Evolutionary conservation across 2,329 filamentous ascomycete genomes (phyloP).

Genomic region (Verticillium zaregamsianum): DNA sequence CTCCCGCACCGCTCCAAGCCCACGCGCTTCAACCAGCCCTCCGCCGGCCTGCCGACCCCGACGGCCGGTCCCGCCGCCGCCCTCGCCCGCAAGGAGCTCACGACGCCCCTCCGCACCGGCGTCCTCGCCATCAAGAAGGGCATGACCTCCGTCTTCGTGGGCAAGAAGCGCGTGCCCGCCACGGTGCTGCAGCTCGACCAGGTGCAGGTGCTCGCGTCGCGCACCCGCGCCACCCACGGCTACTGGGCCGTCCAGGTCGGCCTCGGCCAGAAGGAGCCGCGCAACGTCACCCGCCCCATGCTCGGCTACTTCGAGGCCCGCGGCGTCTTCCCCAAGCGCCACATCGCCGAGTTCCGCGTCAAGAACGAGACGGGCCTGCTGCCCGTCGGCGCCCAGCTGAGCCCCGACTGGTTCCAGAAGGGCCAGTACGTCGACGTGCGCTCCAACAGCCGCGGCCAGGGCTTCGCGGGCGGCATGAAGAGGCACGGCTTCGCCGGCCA

Average conservation of each 20-base stretch:
- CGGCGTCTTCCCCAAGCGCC: slow-evolving; percentile 76
- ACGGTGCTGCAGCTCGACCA: slow-evolving; percentile 92
- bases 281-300: slow-evolving; percentile 76
- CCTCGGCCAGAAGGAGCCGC: slow-evolving; percentile 65
- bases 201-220: slow-evolving; percentile 84
- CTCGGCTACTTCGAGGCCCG: slow-evolving; percentile 84
- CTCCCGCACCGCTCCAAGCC: slow-evolving; percentile 47
- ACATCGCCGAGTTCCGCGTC: slow-evolving; percentile 85
- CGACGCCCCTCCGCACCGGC: slow-evolving; percentile 68
- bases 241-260: slow-evolving; percentile 95
- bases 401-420: slow-evolving; percentile 85
- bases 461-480: slow-evolving; percentile 98
- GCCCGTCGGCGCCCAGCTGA: slow-evolving; percentile 69
- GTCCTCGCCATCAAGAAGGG: slow-evolving; percentile 87
- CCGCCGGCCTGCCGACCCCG: slow-evolving; percentile 50
- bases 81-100: slow-evolving; percentile 52
- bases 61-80: slow-evolving; percentile 58
- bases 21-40: slow-evolving; percentile 55
- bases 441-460: slow-evolving; percentile 77
- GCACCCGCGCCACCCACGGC: slow-evolving; percentile 74
- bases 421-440: slow-evolving; percentile 89
- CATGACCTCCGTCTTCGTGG: slow-evolving; percentile 88
- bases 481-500: slow-evolving; percentile 86
- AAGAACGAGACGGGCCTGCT: slow-evolving; percentile 68
- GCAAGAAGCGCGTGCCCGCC: slow-evolving; percentile 73